Base-by-base conservation (phyloP, 305 asterid species). In the Fraxinus floribunda region DNA sequence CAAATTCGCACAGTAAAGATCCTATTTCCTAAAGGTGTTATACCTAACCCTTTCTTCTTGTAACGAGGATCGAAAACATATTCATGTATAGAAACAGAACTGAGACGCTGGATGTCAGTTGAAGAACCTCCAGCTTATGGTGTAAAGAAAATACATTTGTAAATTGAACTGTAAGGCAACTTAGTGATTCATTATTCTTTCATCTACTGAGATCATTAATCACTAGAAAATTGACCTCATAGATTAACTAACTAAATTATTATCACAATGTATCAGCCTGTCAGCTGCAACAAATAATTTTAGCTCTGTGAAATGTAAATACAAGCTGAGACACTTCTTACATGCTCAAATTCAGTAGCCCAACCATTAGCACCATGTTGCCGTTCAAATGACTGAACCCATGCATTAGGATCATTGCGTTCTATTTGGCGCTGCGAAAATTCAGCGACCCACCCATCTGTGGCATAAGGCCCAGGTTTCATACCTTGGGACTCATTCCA, bases 321-420 rank as follows among this genome's bases (percentile, higher is more conserved):
- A 73, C 36, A 74, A 73, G 80, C 76, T 44, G 80, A 82, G 81
- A 46, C 20, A 84, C 80, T 79, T 83, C 97, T 94, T 90, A 95
- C 99, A 85, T 88, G 97, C 86, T 97, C 97, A 90, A 93, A 97
- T 88, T 97, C 99, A 88, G 98, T 93, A 80, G 97, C 98, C 98
- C 99, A 97, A 44, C 97, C 97, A 85, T 89, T 95, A 71, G 95
- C 90, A 80, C 98, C 95, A 86, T 95, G 98, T 77, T 95, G 93
- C 80, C 89, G 93, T 88, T 95, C 98, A 90, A 95, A 95, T 88
- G 98, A 93, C 85, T 87, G 98, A 87, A 82, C 94, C 99, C 99
- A 97, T 85, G 85, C 79, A 77, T 88, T 93, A 81, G 98, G 98
- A 79, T 92, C 91, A 78, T 91, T 91, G 86, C 29, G 98, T 46